These are phyloP conservation scores for Cladosporium colombiae DNA, from an alignment of 2,329 filamentous ascomycete genomes.

Conservation along the genomic window DNA sequence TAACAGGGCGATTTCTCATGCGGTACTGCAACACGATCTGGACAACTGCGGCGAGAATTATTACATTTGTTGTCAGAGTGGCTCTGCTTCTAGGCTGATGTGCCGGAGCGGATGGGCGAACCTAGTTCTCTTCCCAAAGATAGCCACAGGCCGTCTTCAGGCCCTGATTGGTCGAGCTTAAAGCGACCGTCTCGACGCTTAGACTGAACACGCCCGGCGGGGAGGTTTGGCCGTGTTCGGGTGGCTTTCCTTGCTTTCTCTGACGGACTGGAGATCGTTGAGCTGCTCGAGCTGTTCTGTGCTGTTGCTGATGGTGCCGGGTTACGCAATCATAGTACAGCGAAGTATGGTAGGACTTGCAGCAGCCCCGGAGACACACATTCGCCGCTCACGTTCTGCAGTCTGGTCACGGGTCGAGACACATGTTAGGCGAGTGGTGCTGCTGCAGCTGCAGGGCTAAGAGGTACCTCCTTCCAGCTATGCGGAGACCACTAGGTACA, in stretches of 20 bases:
- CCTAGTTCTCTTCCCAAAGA: neutral
- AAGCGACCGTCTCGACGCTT: neutral
- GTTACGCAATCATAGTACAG: neutral
- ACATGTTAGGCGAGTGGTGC: neutral
- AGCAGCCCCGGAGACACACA: neutral
- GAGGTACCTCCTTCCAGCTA: neutral
- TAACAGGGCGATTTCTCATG: neutral
- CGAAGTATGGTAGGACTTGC: neutral
- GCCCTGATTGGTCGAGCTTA: neutral
- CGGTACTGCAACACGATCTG: neutral
- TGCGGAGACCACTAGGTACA: neutral
- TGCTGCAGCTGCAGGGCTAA: neutral
- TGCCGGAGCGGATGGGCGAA: neutral
- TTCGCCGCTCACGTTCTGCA: neutral
- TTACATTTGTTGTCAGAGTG: neutral
- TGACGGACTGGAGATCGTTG: neutral
- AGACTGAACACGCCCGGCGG: neutral
- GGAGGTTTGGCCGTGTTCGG: neutral
- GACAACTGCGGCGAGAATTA: neutral
- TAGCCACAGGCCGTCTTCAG: neutral
- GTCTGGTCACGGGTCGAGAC: neutral
- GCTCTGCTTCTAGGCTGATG: neutral
- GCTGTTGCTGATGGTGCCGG: neutral
- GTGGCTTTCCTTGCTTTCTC: neutral
- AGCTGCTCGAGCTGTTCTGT: neutral